Evolutionary conservation across 2,329 filamentous ascomycete species (phyloP).

Genomic region (Aspergillus ustus): DNA sequence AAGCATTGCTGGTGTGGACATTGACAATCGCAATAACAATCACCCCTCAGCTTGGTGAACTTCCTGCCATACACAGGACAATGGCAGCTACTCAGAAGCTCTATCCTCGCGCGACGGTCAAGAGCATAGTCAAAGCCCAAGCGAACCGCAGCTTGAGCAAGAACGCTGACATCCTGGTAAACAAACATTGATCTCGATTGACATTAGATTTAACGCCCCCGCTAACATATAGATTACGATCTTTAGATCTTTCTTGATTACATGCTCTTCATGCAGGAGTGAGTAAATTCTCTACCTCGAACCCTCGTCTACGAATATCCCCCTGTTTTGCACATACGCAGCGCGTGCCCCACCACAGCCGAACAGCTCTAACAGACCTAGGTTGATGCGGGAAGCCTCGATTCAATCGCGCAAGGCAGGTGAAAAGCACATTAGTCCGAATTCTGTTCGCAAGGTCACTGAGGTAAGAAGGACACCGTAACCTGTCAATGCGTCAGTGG

Average conservation of each 20-base stretch:
- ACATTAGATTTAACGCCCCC: background rate
- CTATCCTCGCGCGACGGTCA: constrained; percentile 82
- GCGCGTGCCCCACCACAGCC: background rate
- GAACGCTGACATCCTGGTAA: constrained; percentile 82
- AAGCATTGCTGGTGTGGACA: background rate
- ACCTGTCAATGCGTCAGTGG: background rate
- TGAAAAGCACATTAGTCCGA: constrained; percentile 74
- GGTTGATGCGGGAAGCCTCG: constrained; percentile 77
- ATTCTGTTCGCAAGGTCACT: constrained; percentile 76
- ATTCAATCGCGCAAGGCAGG: constrained; percentile 76
- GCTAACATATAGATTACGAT: constrained; percentile 5
- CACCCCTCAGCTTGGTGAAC: background rate
- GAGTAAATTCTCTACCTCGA: constrained; percentile 30
- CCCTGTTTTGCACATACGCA: background rate
- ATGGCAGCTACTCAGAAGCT: constrained; percentile 72
- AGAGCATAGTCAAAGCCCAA: constrained; percentile 89
- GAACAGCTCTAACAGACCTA: constrained; percentile 38
- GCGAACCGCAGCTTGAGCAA: constrained; percentile 79
- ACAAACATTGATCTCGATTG: constrained; percentile 27
- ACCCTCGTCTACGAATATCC: background rate
- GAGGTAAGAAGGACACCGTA: constrained; percentile 55
- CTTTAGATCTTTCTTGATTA: constrained; percentile 81
- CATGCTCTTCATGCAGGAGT: constrained; percentile 76
- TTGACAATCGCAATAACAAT: background rate
- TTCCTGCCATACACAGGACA: background rate